Evolutionary conservation across 1,284 basidiomycete genomes (phyloP), one percentile per base, ranked within the genome.

Genomic region (Puccinia polysora): DNA sequence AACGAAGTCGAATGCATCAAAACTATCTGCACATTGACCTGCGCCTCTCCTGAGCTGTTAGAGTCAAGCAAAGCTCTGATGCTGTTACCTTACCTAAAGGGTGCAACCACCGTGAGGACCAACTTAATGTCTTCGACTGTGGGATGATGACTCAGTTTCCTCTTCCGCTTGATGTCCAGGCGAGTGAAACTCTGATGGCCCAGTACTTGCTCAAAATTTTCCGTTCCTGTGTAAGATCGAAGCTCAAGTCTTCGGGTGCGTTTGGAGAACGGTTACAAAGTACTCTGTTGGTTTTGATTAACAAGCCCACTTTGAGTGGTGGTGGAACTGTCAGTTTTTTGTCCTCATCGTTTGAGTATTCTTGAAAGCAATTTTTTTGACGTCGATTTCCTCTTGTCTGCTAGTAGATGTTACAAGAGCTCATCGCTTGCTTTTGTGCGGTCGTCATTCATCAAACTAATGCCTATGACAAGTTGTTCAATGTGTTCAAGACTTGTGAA

Each of bases 181-280:
- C 82, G 1, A 92, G 97, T 70, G 93, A 97, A 75, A 85, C 90
- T 75, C 82, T 84, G 0, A 88, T 88, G 1, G 87, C 88, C 0
- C 91, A 94, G 78, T 89, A 90, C 77, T 80, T 97, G 0, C 84
- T 97, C 32, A 88, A 88, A 75, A 90, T 96, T 59, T 97, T 96
- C 82, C 84, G 88, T 53, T 84, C 85, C 15, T 89, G 88, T 7
- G 87, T 97, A 53, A 90, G 91, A 0, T 84, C 87, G 75, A 88
- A 97, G 87, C 90, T 92, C 0, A 89, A 88, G 80, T 73, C 60
- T 0, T 90, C 92, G 0, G 86, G 89, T 0, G 84, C 86, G 1
- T 93, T 97, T 77, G 90, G 90, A 1, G 85, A 89, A 63, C 89
- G 91, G 59, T 83, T 97, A 18, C 90, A 96, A 73, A 80, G 84